Base-by-base conservation (phyloP, 176 grass and related monocot genomes). In the Oryza coarctata region DNA sequence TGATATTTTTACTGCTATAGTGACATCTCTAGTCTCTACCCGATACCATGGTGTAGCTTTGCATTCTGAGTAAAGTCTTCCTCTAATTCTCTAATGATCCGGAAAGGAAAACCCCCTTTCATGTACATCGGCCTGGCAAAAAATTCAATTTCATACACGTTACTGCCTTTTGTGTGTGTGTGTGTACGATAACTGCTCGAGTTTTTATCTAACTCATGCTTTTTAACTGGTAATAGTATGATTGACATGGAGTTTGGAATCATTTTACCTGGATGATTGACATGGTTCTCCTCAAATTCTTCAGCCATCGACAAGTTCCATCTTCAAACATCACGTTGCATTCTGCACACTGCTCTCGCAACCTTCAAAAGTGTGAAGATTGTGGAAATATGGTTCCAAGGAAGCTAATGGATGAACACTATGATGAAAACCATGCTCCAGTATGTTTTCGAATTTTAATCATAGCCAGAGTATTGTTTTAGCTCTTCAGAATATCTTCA, bases 321-420 rank as follows among this genome's bases (percentile, higher is more conserved):
- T 89, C 80, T n/a, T 66, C 72, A 8, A 94, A 94, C 76, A 78
- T 91, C 12, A 77, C 79, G 45, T 61, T 94, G 72, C 92, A 94
- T 74, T 87, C 79, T 61, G 92, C 5, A 7, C 92, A 94, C 76
- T 94, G 89, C 0, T 74, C 89, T 69, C 86, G 92, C 38, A 89
- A 94, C 80, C 89, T 94, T 82, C 86, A 91, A 31, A 94, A 89
- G 60, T 94, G 92, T 4, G 68, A 78, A 12, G 76, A 71, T n/a
- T 94, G 92, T 9, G 92, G 86, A 58, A 84, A 89, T 64, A 89
- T 94, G 86, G 68, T 94, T 78, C 84, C 92, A 30, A 87, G 33
- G 71, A 94, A 91, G 80, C 71, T 78, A 65, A 86, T 91, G 69
- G 84, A 91, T 82, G 67, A 82, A 76, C 92, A 94, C 79, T 94